Percentiles rank a stretch among this genome's conserved stretches.
Conservation (phyloP, 805 yeast species). For the Candida andamanensis region DNA sequence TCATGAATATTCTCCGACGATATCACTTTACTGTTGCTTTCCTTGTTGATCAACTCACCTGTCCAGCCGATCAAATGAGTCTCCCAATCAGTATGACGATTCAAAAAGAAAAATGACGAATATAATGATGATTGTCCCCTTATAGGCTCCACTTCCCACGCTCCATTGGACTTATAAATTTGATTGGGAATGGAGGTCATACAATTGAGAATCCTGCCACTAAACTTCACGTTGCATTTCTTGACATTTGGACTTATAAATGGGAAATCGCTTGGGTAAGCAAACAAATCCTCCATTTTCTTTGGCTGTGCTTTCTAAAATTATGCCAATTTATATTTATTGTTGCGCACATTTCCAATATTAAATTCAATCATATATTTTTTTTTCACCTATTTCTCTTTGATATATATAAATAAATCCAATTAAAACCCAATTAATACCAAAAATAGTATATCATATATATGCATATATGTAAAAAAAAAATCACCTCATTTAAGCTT, state of each 20-base stretch:
- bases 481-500: background rate
- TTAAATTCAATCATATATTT: conserved; percentile 11
- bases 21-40: conserved; percentile 13
- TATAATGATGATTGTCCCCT: conserved; percentile 84
- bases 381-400: conserved; percentile 15
- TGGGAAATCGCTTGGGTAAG: conserved; percentile 17
- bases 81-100: conserved; percentile 73
- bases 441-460: conserved; percentile 18
- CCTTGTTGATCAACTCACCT: conserved; percentile 62
- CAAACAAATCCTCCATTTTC: conserved; percentile 8
- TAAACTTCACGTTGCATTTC: conserved; percentile 30
- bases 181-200: conserved; percentile 66
- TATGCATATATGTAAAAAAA: conserved; percentile 7
- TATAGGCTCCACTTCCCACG: conserved; percentile 57
- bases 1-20: conserved; percentile 36
- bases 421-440: conserved; percentile 19
- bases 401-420: conserved; percentile 18
- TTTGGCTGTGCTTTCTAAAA: no score
- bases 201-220: conserved; percentile 65
- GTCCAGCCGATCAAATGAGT: conserved; percentile 92
- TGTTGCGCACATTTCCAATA: background rate
- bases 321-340: background rate
- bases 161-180: conserved; percentile 32
- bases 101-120: conserved; percentile 64
- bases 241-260: conserved; percentile 23